These are phyloP conservation scores for Trichosporon ovoides DNA, from an alignment of 1,284 basidiomycete genomes.

Conservation along the genomic window DNA sequence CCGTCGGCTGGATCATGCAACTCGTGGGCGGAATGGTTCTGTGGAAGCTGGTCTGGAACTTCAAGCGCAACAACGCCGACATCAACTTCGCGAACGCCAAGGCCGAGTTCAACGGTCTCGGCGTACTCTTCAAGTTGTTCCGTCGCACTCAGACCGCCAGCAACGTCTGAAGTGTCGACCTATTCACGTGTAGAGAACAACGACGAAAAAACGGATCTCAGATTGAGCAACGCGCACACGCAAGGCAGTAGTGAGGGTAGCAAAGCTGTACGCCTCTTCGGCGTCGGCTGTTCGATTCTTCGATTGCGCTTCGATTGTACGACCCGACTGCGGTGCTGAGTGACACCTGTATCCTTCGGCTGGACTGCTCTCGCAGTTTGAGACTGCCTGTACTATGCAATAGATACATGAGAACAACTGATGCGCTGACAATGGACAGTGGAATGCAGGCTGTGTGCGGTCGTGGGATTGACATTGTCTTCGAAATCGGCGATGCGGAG, in stretches of 20 bases:
- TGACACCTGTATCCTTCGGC: slow-evolving; percentile 2
- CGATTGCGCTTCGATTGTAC: not conserved
- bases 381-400: slow-evolving; percentile 4
- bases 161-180: not conserved
- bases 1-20: slow-evolving; percentile 81
- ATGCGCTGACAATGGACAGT: no score
- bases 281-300: not conserved
- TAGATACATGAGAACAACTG: not conserved
- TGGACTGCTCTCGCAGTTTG: not conserved
- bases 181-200: not conserved
- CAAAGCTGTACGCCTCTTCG: not conserved
- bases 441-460: no score
- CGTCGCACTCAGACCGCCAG: slow-evolving; percentile 10
- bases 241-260: not conserved
- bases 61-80: slow-evolving; percentile 47
- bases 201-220: not conserved
- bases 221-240: not conserved
- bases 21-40: slow-evolving; percentile 49
- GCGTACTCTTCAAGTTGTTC: slow-evolving; percentile 21
- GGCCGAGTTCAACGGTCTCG: slow-evolving; percentile 20
- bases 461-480: no score
- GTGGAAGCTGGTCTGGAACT: slow-evolving; percentile 49
- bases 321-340: not conserved
- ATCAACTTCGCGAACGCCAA: slow-evolving; percentile 35
- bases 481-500: no score